phyloP scores from a whole-genome alignment of 257 asterid species.

The Scutellaria baicalensis region DNA sequence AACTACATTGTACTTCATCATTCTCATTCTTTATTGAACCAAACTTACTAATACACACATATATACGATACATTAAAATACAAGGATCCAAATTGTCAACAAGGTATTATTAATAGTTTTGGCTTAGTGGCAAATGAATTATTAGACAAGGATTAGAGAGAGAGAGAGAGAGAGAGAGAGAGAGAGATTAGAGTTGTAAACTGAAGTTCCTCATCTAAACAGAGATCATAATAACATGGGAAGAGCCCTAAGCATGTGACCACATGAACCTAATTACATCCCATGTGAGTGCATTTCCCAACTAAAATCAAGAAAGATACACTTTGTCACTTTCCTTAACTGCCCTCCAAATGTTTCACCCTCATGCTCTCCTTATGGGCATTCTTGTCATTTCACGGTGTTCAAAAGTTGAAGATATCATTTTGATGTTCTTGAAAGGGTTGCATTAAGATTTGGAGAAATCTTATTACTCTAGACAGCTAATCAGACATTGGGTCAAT shows the following conservation, averaged over 20 bases:
- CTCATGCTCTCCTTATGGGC: conserved; percentile 22
- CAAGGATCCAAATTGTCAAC: not conserved
- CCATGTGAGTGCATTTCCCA: conserved; percentile 55
- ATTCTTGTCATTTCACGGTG: conserved; percentile 19
- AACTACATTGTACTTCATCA: no score
- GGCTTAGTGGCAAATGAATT: conserved; percentile 15
- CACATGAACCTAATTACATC: conserved; percentile 52
- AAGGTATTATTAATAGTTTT: not conserved
- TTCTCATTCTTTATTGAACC: no score
- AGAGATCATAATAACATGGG: conserved; percentile 56
- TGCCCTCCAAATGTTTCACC: conserved; percentile 21
- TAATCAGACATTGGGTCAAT: conserved; percentile 18
- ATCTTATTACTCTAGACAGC: conserved; percentile 35
- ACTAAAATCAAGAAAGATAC: not conserved
- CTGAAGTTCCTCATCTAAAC: conserved; percentile 13
- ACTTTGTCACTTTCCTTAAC: conserved; percentile 1
- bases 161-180: conserved; percentile 13
- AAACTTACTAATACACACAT: no score
- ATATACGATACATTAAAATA: no score
- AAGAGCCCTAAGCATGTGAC: conserved; percentile 52
- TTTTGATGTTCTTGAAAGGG: conserved; percentile 27
- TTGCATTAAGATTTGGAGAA: conserved; percentile 31
- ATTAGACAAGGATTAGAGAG: conserved; percentile 27
- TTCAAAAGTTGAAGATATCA: conserved; percentile 27
- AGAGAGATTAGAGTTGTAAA: conserved; percentile 19